phyloP scores from a whole-genome alignment of 805 yeast genomes.

The Starmerella stigmatis region DNA sequence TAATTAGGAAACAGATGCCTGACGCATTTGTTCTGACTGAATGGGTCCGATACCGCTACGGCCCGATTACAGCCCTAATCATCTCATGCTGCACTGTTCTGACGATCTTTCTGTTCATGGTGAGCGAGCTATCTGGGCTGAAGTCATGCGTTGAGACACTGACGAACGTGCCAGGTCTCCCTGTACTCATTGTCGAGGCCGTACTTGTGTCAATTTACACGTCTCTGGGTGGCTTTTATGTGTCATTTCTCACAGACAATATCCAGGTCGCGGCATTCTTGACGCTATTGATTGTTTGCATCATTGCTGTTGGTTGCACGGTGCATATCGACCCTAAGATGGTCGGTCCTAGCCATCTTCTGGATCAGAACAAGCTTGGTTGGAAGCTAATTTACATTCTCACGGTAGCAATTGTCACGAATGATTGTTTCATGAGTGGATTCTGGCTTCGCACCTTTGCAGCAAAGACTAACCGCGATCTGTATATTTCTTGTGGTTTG shows the following conservation, averaged over 20 bases:
- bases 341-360: slow-evolving; percentile 54
- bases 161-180: slow-evolving; percentile 69
- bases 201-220: slow-evolving; percentile 82
- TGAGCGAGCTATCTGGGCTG: slow-evolving; percentile 74
- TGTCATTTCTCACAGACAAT: slow-evolving; percentile 79
- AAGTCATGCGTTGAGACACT: slow-evolving; percentile 64
- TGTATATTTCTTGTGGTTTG: slow-evolving; percentile 61
- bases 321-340: slow-evolving; percentile 43
- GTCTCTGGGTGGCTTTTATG: slow-evolving; percentile 76
- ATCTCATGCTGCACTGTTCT: slow-evolving; percentile 71
- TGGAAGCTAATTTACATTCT: slow-evolving; percentile 84
- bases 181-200: slow-evolving; percentile 75
- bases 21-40: slow-evolving; percentile 86
- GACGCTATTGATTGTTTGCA: slow-evolving; percentile 54
- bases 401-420: slow-evolving; percentile 76
- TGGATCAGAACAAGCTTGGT: slow-evolving; percentile 60
- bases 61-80: slow-evolving; percentile 59
- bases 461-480: slow-evolving; percentile 62
- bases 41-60: slow-evolving; percentile 84
- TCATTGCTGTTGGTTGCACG: slow-evolving; percentile 58
- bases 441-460: slow-evolving; percentile 95
- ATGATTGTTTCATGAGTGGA: slow-evolving; percentile 82
- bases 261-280: slow-evolving; percentile 70
- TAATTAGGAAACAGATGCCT: slow-evolving; percentile 68
- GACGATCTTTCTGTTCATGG: slow-evolving; percentile 77